Base-by-base conservation (phyloP, 2,329 filamentous ascomycete species). In the Delphinella strobiligena region DNA sequence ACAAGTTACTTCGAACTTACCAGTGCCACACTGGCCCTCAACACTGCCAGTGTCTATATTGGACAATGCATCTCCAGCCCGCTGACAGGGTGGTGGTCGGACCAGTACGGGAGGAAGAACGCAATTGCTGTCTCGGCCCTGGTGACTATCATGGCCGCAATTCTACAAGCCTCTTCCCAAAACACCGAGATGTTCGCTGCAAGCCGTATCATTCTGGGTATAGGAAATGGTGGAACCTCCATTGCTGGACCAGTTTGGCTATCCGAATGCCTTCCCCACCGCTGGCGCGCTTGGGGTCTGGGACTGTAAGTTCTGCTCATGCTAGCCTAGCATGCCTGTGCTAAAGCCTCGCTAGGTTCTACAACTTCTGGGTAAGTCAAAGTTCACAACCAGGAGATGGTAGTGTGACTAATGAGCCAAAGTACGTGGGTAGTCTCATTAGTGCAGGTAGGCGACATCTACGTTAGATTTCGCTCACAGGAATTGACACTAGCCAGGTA, bases 1-100 rank as follows among this genome's bases (percentile, higher is more conserved):
- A 66, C 61, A 0, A 61, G 72, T 29, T 76, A 75, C 51, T 76
- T 77, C 55, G 47, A 63, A 3, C 63, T 76, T 5, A 74, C 56
- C n/a, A 52, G 66, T 1, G 64, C 67, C 0, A 73, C 71, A 0
- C 68, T 62, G 0, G 70, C 67, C 3, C 60, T 77, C 12, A 74
- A 75, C 46, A 75, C 70, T 4, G 66, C 71, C 0, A 67, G 68
- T 1, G 63, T 69, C n/a, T 74, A 66, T 48, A 69, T 76, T 36
- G 72, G 72, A 9, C 62, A 63, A 22, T 58, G 63, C 19, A 37
- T 75, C 4, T 66, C 63, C 15, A 61, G 61, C 1, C 49, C 72
- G 5, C 45, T 66, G 19, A 61, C 61, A 1, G 67, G 64, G 15
- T 45, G 62, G 3, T 51, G 65, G 31, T 55, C 63, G 1, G 68